Conservation (phyloP, 306 rosid species). For the Hippophae gyantsensis region DNA sequence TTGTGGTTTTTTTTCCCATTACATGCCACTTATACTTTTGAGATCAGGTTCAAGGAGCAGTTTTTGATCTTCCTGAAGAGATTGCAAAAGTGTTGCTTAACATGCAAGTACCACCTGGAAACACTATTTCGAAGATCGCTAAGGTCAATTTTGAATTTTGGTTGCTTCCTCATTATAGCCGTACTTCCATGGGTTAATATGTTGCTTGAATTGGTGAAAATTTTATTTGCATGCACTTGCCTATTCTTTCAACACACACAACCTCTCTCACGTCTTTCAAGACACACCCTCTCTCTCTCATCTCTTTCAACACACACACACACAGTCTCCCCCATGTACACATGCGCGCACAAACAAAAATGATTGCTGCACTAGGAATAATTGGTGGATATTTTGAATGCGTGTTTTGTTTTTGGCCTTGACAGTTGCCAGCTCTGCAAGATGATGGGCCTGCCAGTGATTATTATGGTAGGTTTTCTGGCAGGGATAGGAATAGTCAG, state of each 20-base stretch:
- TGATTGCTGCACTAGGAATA: constrained; percentile 8
- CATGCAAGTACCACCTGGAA: constrained; percentile 68
- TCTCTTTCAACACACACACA: not conserved
- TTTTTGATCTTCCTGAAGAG: constrained; percentile 95
- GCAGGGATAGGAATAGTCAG: constrained; percentile 45
- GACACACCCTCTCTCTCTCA: not conserved
- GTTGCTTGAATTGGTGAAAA: not conserved
- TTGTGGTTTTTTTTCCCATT: constrained; percentile 1
- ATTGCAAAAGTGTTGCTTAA: constrained; percentile 73
- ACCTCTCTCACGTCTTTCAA: not conserved
- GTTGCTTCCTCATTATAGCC: constrained; percentile 3
- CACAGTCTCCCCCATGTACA: not conserved
- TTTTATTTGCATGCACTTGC: constrained; percentile 2
- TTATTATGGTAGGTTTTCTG: constrained; percentile 70
- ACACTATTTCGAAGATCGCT: constrained; percentile 59
- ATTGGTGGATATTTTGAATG: constrained; percentile 12
- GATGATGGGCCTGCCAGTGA: constrained; percentile 88
- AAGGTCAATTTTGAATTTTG: constrained; percentile 43
- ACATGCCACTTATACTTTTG: constrained; percentile 22
- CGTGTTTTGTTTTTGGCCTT: constrained; percentile 10
- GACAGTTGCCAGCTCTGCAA: constrained; percentile 91
- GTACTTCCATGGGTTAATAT: not conserved
- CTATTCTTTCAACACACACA: not conserved
- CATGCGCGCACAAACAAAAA: not conserved
- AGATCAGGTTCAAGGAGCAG: constrained; percentile 86